Evolutionary conservation across 2,329 filamentous ascomycete genomes (phyloP).

Genomic region (Tetracladium maxilliforme): DNA sequence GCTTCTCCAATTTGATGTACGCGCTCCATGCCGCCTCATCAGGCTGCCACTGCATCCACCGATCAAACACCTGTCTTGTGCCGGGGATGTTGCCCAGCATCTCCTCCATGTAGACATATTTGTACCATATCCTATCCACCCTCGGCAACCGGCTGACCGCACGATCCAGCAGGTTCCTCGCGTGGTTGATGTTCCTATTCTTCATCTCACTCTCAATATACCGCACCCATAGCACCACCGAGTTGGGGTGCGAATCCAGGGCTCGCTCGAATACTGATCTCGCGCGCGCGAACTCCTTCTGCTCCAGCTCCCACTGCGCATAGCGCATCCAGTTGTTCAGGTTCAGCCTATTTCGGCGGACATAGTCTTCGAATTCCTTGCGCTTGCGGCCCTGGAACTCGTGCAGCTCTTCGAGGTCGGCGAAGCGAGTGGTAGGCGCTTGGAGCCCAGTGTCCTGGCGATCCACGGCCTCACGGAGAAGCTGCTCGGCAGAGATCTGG

Average conservation of each 20-base stretch:
- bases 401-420: constrained; percentile 93
- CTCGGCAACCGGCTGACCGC: constrained; percentile 86
- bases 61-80: constrained; percentile 85
- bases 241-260: constrained; percentile 80
- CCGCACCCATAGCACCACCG: constrained; percentile 75
- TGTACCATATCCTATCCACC: constrained; percentile 97
- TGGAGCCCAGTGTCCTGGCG: constrained; percentile 80
- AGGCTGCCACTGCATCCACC: constrained; percentile 98
- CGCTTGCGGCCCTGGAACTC: constrained; percentile 93
- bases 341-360: constrained; percentile 83
- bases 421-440: constrained; percentile 86
- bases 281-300: constrained; percentile 90
- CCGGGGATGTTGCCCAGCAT: constrained; percentile 89
- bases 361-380: constrained; percentile 96
- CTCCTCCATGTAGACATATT: constrained; percentile 98
- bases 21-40: constrained; percentile 91
- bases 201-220: constrained; percentile 98
- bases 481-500: constrained; percentile 92
- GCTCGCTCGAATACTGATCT: constrained; percentile 90
- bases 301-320: constrained; percentile 92
- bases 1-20: constrained; percentile 94
- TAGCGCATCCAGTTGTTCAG: constrained; percentile 99
- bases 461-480: constrained; percentile 93
- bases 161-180: constrained; percentile 82
- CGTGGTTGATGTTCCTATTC: constrained; percentile 88